Conservation (phyloP, 2,329 filamentous ascomycete genomes). For the Epichloe scottii region DNA sequence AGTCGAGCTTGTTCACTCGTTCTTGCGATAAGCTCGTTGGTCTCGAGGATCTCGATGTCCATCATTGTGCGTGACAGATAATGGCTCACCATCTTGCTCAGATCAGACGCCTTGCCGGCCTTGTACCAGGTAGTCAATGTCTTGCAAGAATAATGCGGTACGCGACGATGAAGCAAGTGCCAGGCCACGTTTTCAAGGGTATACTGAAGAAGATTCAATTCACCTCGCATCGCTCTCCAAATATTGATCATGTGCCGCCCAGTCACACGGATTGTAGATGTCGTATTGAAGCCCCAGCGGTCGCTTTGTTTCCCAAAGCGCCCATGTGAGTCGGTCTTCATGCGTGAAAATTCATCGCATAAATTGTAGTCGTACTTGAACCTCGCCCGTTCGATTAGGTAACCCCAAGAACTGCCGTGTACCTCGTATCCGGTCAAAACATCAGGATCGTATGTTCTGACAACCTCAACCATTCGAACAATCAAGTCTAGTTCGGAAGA, state of each 20-base stretch:
- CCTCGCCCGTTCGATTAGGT: constrained; percentile 78
- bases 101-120: constrained; percentile 52
- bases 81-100: constrained; percentile 66
- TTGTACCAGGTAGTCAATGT: constrained; percentile 75
- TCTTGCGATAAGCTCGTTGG: constrained; percentile 75
- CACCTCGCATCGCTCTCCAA: constrained; percentile 90
- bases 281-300: constrained; percentile 87
- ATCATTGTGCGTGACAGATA: constrained; percentile 64
- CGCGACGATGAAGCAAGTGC: constrained; percentile 73
- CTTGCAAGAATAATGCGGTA: constrained; percentile 74
- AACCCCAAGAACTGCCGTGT: constrained; percentile 89
- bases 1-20: constrained; percentile 91
- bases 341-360: constrained; percentile 80
- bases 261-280: constrained; percentile 83
- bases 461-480: constrained; percentile 74
- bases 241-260: constrained; percentile 95
- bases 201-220: constrained; percentile 84
- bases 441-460: constrained; percentile 75
- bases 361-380: constrained; percentile 82
- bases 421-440: constrained; percentile 93
- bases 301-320: constrained; percentile 78
- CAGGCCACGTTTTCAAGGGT: constrained; percentile 94
- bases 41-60: constrained; percentile 81
- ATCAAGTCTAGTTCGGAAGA: constrained; percentile 72
- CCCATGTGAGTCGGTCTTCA: constrained; percentile 72